Base-by-base conservation (phyloP, 2,329 filamentous ascomycete genomes). In the Neurospora crassa region DNA sequence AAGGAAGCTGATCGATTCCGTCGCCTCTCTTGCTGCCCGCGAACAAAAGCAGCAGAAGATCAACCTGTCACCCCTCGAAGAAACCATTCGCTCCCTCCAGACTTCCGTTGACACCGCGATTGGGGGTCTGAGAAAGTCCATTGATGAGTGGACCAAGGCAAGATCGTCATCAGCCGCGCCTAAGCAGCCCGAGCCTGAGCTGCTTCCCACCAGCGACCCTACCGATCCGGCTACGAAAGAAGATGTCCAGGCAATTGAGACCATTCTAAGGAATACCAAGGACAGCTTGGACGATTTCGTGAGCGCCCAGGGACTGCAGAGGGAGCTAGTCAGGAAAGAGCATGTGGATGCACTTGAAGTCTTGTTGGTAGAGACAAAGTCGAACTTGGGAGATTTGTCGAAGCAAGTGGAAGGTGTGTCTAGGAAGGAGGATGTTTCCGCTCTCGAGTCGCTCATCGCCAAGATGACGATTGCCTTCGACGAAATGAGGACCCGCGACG, bases 241-340 rank as follows among this genome's bases (percentile, higher is more conserved):
- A 75, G 94, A 98, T 76, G 92, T 94, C 0, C 89, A 95, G 73
- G 93, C 93, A 12, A 94, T 98, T 72, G 95, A 97, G 80, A 96
- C 92, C 0, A 89, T 98, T 68, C 85, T 98, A 14, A 89, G 91
- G 59, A 97, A 97, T 79, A 94, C 94, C 41, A 97, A 97, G 79
- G 89, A 91, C 5, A 92, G 92, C 67, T 84, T 98, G 11, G 95
- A 97, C 72, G 94, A 97, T 72, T 80, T 89, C 24, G 87, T 97
- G 68, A 63, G 24, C 34, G 53, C 53, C 53, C 53, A 37, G 3
- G 24, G 16, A 63, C 20, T 29, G 20, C 88, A 94, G 69, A 87
- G 89, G 3, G 91, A 94, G 42, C 89, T 92, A 71, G 84, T 89
- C 2, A 85, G 85, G 70, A 90, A 89, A 76, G 88, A 90, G 42